These are phyloP conservation scores for Mangifera indica DNA, from an alignment of 345 rosid species.

Conservation along the genomic window DNA sequence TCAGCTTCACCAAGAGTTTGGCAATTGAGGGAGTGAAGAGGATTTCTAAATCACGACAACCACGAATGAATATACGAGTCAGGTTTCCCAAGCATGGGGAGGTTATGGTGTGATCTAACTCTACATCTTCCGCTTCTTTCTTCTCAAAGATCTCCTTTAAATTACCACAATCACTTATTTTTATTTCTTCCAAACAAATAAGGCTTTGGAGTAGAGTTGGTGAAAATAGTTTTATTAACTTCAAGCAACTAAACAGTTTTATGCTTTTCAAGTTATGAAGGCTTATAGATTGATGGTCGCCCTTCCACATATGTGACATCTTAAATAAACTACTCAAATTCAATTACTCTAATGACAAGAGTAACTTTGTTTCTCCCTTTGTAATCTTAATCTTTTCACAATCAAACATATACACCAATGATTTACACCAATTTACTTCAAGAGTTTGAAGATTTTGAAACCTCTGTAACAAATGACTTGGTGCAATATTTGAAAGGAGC, in stretches of 20 bases:
- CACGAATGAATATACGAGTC: neutral
- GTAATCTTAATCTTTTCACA: neutral
- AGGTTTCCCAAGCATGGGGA: neutral
- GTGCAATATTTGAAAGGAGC: neutral
- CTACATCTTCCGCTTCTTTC: neutral
- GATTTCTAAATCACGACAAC: neutral
- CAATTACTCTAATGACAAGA: neutral
- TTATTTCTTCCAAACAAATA: neutral
- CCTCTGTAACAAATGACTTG: neutral
- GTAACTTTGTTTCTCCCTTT: neutral
- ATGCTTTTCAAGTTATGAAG: neutral
- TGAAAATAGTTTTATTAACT: neutral
- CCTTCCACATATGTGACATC: neutral
- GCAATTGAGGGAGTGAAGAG: neutral
- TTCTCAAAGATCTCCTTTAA: constrained; percentile 2
- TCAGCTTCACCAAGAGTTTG: neutral
- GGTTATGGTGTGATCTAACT: neutral
- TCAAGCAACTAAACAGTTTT: neutral
- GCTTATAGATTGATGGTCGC: neutral
- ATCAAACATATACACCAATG: neutral
- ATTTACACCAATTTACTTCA: neutral
- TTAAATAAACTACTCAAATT: neutral
- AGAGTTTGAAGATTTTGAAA: neutral
- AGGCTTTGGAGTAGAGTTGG: neutral
- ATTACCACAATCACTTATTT: neutral